Evolutionary conservation across 768 basidiomycete species (phyloP), one percentile per base, ranked within the genome.

Genomic region (Pisolithus microcarpus): DNA sequence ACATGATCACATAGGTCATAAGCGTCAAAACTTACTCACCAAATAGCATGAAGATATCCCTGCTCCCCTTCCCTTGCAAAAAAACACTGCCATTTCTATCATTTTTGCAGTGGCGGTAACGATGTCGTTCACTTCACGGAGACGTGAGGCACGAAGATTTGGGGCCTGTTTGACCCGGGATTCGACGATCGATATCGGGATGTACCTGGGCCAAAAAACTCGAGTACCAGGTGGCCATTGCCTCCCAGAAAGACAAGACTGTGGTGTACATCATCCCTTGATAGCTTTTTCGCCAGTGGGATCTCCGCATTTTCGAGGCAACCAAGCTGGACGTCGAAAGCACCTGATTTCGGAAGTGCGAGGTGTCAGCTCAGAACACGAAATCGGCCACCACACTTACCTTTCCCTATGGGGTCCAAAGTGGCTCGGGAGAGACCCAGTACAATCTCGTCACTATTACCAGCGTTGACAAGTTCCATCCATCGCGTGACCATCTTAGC

Each of bases 391-490:
- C n/a, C 1, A 28, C 30, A 38, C 48, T 8, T 61, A 75, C 78
- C 75, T 61, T 72, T 66, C 8, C 76, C 79, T 49, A 80, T 74
- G 13, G 75, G 71, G 62, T 79, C 79, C 49, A 80, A 54, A 7
- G 76, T 72, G 3, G 73, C 73, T 5, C 73, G 72, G 24, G 75
- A 73, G 7, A 71, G 31, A 46, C 70, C 48, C 4, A 70, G n/a
- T 8, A 60, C 56, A 13, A 21, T 59, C 24, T 54, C 51, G 21
- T 51, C 54, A 8, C 51, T 51, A 1, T 11, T 10, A 9, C 46
- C 52, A 7, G 38, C 49, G 3, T 2, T 34, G 24, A 65, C 55
- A 9, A 50, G 55, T 15, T 65, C 62, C 26, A 47, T 51, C 65
- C 64, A 65, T 44, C 59, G 57, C 5, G 46, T 18, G 24, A 52